A percentile compares a stretch with the other conserved stretches of the same genome.
These are phyloP conservation scores for Myriosclerotinia duriaeana DNA, from an alignment of 2,329 filamentous ascomycete genomes.

Conservation along the genomic window DNA sequence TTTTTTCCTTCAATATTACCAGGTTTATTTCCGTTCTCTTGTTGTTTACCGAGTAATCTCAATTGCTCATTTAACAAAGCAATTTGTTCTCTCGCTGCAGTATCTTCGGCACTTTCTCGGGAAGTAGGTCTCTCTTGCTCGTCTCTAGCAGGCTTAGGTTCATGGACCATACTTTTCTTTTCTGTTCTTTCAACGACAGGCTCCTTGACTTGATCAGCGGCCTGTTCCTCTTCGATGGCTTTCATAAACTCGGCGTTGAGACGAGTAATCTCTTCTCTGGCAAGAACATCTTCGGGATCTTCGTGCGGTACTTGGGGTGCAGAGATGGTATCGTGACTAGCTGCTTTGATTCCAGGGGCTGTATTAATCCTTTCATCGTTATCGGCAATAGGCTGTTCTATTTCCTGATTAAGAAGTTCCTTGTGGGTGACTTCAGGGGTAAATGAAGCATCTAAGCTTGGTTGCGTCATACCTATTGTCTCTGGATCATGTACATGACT, in stretches of 20 bases:
- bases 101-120: conserved; percentile 6
- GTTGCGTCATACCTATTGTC: background rate
- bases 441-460: background rate
- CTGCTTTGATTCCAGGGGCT: background rate
- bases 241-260: conserved; percentile 35
- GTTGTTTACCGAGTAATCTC: background rate
- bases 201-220: background rate
- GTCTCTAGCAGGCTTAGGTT: background rate
- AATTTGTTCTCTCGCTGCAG: background rate
- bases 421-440: background rate
- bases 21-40: background rate
- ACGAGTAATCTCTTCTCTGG: conserved; percentile 34
- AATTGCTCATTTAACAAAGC: conserved; percentile 10
- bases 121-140: conserved; percentile 4
- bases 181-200: background rate
- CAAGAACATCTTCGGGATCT: conserved; percentile 34
- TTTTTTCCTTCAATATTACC: background rate
- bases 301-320: conserved; percentile 8
- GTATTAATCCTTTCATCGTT: background rate
- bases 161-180: background rate
- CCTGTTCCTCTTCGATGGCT: conserved; percentile 23
- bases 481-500: background rate
- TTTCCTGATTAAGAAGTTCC: background rate
- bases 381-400: background rate
- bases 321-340: background rate